A percentile compares a stretch with the other conserved stretches of the same genome.
Evolutionary conservation across 2,329 filamentous ascomycete genomes (phyloP).

Genomic region (Scortechinia acanthostroma): DNA sequence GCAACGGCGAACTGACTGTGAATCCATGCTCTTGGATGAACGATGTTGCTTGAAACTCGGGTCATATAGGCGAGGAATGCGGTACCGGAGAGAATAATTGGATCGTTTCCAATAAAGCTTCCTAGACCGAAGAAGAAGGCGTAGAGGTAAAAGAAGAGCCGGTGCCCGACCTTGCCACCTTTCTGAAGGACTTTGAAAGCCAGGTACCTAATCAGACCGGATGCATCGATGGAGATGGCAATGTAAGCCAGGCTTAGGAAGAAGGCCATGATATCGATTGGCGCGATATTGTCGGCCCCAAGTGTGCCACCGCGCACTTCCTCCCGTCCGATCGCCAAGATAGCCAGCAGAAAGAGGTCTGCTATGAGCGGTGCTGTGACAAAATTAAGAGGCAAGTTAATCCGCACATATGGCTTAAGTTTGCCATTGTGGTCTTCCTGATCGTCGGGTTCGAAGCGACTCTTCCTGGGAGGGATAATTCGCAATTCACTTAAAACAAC

Average conservation of each 20-base stretch:
- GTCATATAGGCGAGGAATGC: slow-evolving; percentile 75
- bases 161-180: slow-evolving; percentile 60
- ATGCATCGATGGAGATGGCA: slow-evolving; percentile 71
- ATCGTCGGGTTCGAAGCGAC: slow-evolving; percentile 9
- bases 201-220: slow-evolving; percentile 63
- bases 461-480: slow-evolving; percentile 37
- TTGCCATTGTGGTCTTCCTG: slow-evolving; percentile 15
- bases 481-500: slow-evolving; percentile 34
- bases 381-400: slow-evolving; percentile 62
- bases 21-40: slow-evolving; percentile 67
- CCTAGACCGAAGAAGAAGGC: slow-evolving; percentile 64
- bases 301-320: slow-evolving; percentile 67
- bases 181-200: slow-evolving; percentile 65
- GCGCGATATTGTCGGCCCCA: slow-evolving; percentile 57
- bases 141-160: slow-evolving; percentile 68
- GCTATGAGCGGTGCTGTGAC: slow-evolving; percentile 66
- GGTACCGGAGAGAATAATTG: slow-evolving; percentile 68
- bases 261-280: slow-evolving; percentile 69
- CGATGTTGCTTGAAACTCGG: slow-evolving; percentile 65
- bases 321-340: slow-evolving; percentile 55
- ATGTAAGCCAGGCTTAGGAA: slow-evolving; percentile 72
- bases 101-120: slow-evolving; percentile 68
- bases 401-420: slow-evolving; percentile 31
- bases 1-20: slow-evolving; percentile 65
- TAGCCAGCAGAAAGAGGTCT: slow-evolving; percentile 65